These are phyloP conservation scores for Fusarium sp. DNA, from an alignment of 2,329 filamentous ascomycete genomes.

Conservation along the genomic window DNA sequence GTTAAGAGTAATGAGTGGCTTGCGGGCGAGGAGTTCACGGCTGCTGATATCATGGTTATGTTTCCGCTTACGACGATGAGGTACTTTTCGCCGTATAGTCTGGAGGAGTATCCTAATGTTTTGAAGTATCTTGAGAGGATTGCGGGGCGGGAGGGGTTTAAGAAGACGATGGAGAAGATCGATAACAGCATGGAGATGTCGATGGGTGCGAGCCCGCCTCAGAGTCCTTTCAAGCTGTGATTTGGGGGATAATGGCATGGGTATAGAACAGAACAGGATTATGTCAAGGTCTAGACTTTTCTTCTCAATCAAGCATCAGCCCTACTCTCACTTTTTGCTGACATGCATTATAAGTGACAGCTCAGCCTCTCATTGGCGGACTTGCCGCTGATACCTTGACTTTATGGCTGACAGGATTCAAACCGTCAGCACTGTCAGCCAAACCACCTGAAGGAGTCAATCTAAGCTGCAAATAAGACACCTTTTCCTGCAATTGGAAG, in stretches of 20 bases:
- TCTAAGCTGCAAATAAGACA: not conserved
- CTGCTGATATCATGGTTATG: slow-evolving; percentile 71
- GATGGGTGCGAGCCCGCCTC: slow-evolving; percentile 39
- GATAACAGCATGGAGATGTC: slow-evolving; percentile 56
- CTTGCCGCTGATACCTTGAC: accelerated
- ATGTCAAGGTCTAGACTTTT: not conserved
- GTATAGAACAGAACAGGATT: not conserved
- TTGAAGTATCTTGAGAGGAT: slow-evolving; percentile 57
- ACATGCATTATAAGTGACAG: not conserved
- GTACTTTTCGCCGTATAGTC: slow-evolving; percentile 56
- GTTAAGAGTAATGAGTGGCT: slow-evolving; percentile 61
- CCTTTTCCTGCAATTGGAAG: accelerated
- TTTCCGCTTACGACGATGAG: slow-evolving; percentile 70
- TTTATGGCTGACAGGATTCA: not conserved
- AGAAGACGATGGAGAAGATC: slow-evolving; percentile 56
- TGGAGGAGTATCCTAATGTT: slow-evolving; percentile 54
- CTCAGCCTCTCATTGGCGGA: not conserved
- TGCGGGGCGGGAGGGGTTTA: slow-evolving; percentile 55
- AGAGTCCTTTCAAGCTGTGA: slow-evolving; percentile 9
- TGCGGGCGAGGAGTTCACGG: slow-evolving; percentile 69
- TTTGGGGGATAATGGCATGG: accelerated
- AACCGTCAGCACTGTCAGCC: not conserved
- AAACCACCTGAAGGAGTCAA: not conserved
- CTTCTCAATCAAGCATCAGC: not conserved
- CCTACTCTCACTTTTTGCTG: not conserved